These are phyloP conservation scores for Phyllosticta capitalensis DNA, from an alignment of 2,329 filamentous ascomycete species.

Conservation along the genomic window DNA sequence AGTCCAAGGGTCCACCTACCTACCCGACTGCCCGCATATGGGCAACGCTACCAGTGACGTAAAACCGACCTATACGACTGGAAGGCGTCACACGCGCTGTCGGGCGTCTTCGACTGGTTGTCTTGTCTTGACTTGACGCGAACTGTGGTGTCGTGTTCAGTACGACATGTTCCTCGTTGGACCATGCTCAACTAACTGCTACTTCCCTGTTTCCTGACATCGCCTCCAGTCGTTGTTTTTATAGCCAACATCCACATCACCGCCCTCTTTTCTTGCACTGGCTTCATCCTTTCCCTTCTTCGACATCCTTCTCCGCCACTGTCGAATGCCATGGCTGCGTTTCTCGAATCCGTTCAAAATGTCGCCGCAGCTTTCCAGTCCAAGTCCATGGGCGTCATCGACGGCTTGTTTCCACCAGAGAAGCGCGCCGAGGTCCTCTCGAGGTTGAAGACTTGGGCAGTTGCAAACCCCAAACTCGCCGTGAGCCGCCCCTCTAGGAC, in stretches of 20 bases:
- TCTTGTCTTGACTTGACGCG: too few relatives aligned
- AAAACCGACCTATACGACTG: too few relatives aligned
- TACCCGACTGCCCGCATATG: neutral
- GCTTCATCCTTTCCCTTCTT: neutral
- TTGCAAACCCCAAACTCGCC: conserved; percentile 58
- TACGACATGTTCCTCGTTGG: too few relatives aligned
- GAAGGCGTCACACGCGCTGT: too few relatives aligned
- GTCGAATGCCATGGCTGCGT: conserved; percentile 18
- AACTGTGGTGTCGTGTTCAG: too few relatives aligned
- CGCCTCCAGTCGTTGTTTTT: neutral
- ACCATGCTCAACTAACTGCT: too few relatives aligned
- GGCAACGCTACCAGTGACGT: too few relatives aligned
- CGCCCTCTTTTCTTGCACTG: neutral
- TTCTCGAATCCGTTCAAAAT: conserved; percentile 19
- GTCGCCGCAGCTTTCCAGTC: conserved; percentile 13
- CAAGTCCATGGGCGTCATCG: conserved; percentile 31
- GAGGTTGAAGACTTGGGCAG: conserved; percentile 46
- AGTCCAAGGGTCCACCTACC: neutral
- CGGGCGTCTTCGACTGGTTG: too few relatives aligned
- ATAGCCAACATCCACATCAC: too few relatives aligned
- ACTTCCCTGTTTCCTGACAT: too few relatives aligned
- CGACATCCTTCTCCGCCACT: neutral
- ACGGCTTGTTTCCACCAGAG: conserved; percentile 50
- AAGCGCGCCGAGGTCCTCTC: conserved; percentile 50
- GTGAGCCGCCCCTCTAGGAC: conserved; percentile 37